phyloP scores from a whole-genome alignment of 805 yeast species.

The Saturnispora dispora region DNA sequence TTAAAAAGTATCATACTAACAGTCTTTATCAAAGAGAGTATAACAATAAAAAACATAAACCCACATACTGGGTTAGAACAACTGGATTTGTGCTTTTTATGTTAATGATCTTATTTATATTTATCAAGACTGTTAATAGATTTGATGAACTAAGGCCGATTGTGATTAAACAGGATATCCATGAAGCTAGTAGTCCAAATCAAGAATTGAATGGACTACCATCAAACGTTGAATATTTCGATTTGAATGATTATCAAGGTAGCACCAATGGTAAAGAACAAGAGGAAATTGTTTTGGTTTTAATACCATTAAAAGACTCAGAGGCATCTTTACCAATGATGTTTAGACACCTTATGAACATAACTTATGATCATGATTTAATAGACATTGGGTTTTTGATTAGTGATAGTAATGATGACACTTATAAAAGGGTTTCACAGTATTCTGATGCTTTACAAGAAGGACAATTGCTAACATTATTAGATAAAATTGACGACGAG shows the following conservation, averaged over 20 bases:
- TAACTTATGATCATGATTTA: conserved; percentile 73
- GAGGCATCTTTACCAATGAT: conserved; percentile 69
- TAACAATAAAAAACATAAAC: neutral
- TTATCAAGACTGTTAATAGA: neutral
- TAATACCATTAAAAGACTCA: conserved; percentile 75
- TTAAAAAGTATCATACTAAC: neutral
- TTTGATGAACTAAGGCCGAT: neutral
- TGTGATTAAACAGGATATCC: neutral
- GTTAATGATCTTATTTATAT: neutral
- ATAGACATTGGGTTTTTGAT: conserved; percentile 77
- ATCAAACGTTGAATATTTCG: conserved; percentile 36
- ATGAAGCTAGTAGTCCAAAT: conserved; percentile 8
- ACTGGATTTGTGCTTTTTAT: neutral
- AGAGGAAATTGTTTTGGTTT: conserved; percentile 57
- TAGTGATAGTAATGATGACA: conserved; percentile 63
- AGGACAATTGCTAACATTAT: conserved; percentile 47
- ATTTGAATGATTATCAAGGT: conserved; percentile 50
- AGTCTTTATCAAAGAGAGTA: neutral
- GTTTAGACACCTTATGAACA: conserved; percentile 76
- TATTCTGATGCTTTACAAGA: conserved; percentile 61
- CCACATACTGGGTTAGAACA: neutral
- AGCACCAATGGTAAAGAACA: conserved; percentile 37
- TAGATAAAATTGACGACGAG: conserved; percentile 35
- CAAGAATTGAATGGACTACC: conserved; percentile 10
- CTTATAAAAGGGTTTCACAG: conserved; percentile 56